Percentiles rank a stretch among this genome's conserved stretches.
phyloP scores from a whole-genome alignment of 148 eudicot genomes.

The Persicaria maculosa region DNA sequence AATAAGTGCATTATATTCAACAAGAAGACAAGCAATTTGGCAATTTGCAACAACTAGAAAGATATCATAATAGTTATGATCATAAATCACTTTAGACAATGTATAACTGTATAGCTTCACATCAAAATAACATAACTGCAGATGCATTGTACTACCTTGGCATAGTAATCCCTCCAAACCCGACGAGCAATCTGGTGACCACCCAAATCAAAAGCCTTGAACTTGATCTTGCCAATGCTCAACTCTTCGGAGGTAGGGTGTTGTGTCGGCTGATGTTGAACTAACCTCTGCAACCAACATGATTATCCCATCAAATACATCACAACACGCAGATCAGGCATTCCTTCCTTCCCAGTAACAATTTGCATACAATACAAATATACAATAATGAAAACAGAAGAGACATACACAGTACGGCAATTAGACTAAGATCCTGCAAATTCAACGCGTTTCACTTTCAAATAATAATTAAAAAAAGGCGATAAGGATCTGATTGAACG shows the following conservation, averaged over 20 bases:
- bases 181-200: conserved; percentile 73
- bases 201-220: conserved; percentile 77
- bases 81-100: neutral
- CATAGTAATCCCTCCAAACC: conserved; percentile 71
- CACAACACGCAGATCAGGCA: neutral
- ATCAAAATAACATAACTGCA: neutral
- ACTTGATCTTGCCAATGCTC: conserved; percentile 62
- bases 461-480: neutral
- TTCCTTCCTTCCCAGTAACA: neutral
- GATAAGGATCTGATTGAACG: neutral
- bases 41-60: neutral
- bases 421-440: neutral
- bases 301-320: neutral
- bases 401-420: neutral
- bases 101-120: neutral
- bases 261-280: conserved; percentile 71
- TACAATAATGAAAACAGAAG: neutral
- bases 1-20: neutral
- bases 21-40: neutral
- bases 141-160: conserved; percentile 28
- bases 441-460: neutral
- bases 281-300: conserved; percentile 38
- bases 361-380: neutral
- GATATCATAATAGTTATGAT: neutral
- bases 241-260: conserved; percentile 73